Base-by-base conservation (phyloP, 1,284 basidiomycete species). In the Papiliotrema terrestris region DNA sequence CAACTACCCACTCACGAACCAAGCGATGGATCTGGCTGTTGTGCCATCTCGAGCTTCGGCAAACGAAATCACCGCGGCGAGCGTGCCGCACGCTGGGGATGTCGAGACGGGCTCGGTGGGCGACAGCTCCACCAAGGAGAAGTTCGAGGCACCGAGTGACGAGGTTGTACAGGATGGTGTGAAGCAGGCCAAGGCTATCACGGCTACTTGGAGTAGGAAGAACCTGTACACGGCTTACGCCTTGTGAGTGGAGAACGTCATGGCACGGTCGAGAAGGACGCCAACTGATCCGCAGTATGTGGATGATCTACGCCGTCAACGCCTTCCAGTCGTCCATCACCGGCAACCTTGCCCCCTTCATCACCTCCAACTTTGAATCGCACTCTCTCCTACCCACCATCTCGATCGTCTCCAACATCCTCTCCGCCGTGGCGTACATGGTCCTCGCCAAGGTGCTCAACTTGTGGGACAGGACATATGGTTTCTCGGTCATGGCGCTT, bases 311-410 rank as follows among this genome's bases (percentile, higher is more conserved):
- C 54, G 55, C 62, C 23, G 66, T 68, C 49, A 71, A 68, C 44
- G 72, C 69, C 3, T 72, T 75, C 58, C 68, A 73, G 47, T 50
- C 52, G 9, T 66, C 63, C 13, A 65, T 75, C 58, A 73, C 72
- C 14, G 48, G 53, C 17, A 73, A 70, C 51, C 57, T 73, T 3
- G 45, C 62, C 5, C 65, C 69, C 9, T 73, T 60, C 48, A 57
- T 73, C 20, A 58, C 59, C 3, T 63, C 61, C 15, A 68, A 55
- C 39, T 73, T 75, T 45, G 52, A 57, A 6, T 58, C 63, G 3
- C 67, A 71, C 49, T 72, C 72, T 9, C 67, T 73, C 38, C 65
- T 73, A 26, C 68, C 73, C 17, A 62, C 67, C 57, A 72, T 72
- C 54, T 58, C 58, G n/a, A 62, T 72, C 54, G 69, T 73, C 8